Conservation (phyloP, 345 rosid species). For the Salix brachista region DNA sequence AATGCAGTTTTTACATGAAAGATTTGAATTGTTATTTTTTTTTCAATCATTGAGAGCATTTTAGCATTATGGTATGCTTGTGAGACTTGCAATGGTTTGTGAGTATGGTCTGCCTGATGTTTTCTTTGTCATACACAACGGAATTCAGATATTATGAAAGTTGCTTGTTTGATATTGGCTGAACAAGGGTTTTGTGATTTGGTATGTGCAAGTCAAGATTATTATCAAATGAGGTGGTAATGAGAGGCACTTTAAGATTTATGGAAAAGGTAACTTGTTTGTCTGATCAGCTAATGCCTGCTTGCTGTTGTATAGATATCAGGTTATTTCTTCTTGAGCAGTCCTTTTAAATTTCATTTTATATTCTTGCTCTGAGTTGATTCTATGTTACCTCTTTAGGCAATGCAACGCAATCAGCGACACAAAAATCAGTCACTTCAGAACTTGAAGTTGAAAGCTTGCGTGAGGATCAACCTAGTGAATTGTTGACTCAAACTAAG, state of each 20-base stretch:
- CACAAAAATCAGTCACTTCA: conserved; percentile 1
- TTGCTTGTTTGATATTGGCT: background rate
- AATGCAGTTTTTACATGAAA: background rate
- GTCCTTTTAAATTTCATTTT: background rate
- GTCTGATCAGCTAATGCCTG: background rate
- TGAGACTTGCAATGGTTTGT: background rate
- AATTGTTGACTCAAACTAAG: background rate
- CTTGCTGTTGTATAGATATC: background rate
- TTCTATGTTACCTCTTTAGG: background rate
- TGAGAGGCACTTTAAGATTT: background rate
- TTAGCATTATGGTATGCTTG: background rate
- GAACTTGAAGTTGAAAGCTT: background rate
- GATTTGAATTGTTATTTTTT: background rate
- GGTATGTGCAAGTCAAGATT: background rate
- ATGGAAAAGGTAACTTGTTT: no score
- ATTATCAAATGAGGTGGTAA: background rate
- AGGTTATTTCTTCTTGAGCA: background rate
- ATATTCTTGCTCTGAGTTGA: background rate
- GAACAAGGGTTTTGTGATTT: background rate
- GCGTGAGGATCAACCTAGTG: background rate
- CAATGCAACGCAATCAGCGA: background rate
- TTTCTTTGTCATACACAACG: background rate
- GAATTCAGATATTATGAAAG: background rate
- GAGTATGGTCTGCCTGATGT: background rate
- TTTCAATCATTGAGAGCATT: background rate